phyloP scores from a whole-genome alignment of 1,284 basidiomycete species.

The Heterobasidion occidentale region DNA sequence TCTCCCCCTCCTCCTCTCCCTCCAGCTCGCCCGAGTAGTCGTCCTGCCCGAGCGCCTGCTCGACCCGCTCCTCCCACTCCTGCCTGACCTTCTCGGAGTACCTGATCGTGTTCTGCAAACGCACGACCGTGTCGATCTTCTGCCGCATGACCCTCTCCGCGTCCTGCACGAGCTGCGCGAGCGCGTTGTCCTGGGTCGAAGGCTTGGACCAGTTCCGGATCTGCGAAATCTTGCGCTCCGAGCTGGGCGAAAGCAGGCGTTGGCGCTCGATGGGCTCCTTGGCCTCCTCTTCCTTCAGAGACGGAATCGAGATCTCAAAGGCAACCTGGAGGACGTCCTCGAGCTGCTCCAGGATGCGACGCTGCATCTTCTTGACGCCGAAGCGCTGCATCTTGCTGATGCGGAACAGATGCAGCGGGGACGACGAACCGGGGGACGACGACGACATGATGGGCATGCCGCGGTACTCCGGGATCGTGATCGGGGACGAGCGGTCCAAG shows the following conservation, averaged over 20 bases:
- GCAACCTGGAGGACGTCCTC: slow-evolving; percentile 80
- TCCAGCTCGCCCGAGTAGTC: slow-evolving; percentile 39
- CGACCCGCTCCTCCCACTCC: slow-evolving; percentile 94
- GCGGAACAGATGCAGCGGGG: slow-evolving; percentile 67
- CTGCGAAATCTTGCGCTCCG: slow-evolving; percentile 76
- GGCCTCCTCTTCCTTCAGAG: slow-evolving; percentile 84
- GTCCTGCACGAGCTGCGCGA: slow-evolving; percentile 78
- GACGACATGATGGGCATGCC: slow-evolving; percentile 80
- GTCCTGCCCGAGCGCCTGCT: slow-evolving; percentile 49
- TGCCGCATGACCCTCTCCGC: slow-evolving; percentile 84
- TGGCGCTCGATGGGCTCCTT: slow-evolving; percentile 92
- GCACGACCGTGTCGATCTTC: slow-evolving; percentile 93
- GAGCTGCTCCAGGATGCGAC: slow-evolving; percentile 75
- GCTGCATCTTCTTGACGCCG: slow-evolving; percentile 77
- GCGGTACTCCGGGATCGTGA: slow-evolving; percentile 70
- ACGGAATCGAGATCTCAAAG: slow-evolving; percentile 80
- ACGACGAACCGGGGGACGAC: slow-evolving; percentile 59
- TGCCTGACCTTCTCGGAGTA: slow-evolving; percentile 97
- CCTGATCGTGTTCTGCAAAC: slow-evolving; percentile 96
- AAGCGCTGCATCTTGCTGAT: slow-evolving; percentile 64
- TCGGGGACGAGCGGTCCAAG: slow-evolving; percentile 57
- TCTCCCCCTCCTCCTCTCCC: slow-evolving; percentile 20
- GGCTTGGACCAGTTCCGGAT: slow-evolving; percentile 84
- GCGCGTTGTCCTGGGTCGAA: slow-evolving; percentile 74
- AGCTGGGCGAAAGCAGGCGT: slow-evolving; percentile 77